Percentiles rank a stretch among this genome's conserved stretches.
These are phyloP conservation scores for Chrysoporthe deuterocubensis DNA, from an alignment of 2,329 filamentous ascomycete species.

Conservation along the genomic window DNA sequence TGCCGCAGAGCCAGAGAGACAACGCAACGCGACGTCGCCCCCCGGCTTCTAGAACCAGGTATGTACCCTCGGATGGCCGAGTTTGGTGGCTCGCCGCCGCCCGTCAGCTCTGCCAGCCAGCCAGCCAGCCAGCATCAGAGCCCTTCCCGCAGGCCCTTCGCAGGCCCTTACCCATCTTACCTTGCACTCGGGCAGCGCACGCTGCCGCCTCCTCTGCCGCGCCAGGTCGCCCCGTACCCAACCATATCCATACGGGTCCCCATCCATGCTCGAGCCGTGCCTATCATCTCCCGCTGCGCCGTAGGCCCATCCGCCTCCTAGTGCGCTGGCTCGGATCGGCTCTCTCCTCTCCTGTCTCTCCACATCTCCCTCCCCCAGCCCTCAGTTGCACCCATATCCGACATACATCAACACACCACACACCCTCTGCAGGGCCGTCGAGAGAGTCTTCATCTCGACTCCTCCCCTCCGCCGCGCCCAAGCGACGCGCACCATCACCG, in stretches of 20 bases:
- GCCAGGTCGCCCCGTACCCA: constrained; percentile 31
- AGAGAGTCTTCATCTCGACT: neutral
- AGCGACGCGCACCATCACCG: neutral
- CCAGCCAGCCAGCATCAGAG: too few relatives aligned
- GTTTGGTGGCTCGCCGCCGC: too few relatives aligned
- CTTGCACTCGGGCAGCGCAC: neutral
- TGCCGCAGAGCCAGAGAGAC: neutral
- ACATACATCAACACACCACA: constrained; percentile 2
- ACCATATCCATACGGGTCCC: neutral
- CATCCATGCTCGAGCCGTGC: constrained; percentile 1
- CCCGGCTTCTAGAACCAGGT: neutral
- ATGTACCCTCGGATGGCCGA: too few relatives aligned
- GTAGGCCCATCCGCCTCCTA: constrained; percentile 9
- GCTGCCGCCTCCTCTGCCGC: neutral
- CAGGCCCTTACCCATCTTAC: constrained; percentile 29
- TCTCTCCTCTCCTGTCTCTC: constrained; percentile 15
- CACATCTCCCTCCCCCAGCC: constrained; percentile 4
- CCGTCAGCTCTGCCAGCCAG: too few relatives aligned
- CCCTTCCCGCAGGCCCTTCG: too few relatives aligned
- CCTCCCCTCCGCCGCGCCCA: neutral
- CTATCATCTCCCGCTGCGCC: constrained; percentile 2
- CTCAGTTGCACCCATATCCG: constrained; percentile 4
- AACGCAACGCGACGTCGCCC: neutral
- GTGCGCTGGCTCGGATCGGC: constrained; percentile 5
- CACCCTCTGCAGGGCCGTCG: neutral